Percentiles rank a stretch among this genome's conserved stretches.
Evolutionary conservation across 345 rosid genomes (phyloP).

Genomic region (Pugionium cornutum): DNA sequence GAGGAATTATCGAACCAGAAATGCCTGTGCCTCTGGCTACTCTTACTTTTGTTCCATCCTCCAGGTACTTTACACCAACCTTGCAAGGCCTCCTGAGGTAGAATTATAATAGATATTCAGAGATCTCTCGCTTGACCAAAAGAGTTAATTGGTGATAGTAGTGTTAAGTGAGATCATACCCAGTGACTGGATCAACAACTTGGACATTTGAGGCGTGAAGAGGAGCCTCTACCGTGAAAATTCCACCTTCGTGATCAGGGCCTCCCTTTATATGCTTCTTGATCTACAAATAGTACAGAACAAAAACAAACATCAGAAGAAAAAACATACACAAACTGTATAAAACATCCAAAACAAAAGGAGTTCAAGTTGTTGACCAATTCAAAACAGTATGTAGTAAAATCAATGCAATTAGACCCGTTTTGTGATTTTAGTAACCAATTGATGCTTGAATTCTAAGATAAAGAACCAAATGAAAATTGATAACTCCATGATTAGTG

Average conservation of each 20-base stretch:
- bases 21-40: conserved; percentile 84
- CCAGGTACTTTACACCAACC: conserved; percentile 76
- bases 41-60: conserved; percentile 98
- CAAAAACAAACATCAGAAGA: neutral
- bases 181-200: conserved; percentile 90
- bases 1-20: conserved; percentile 87
- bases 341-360: neutral
- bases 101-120: neutral
- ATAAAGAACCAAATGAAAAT: neutral
- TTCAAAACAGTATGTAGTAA: neutral
- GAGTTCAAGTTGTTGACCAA: neutral
- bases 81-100: conserved; percentile 77
- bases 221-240: conserved; percentile 93
- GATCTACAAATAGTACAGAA: conserved; percentile 47
- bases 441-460: neutral
- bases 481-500: neutral
- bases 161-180: conserved; percentile 45
- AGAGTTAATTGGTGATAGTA: neutral
- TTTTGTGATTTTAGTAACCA: neutral
- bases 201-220: conserved; percentile 94
- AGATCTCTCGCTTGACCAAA: neutral
- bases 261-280: conserved; percentile 91
- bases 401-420: neutral
- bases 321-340: neutral
- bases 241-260: conserved; percentile 94